Evolutionary conservation across 225 moss, liverwort and hornwort genomes (phyloP).

Genomic region (Sphagnum contortum): DNA sequence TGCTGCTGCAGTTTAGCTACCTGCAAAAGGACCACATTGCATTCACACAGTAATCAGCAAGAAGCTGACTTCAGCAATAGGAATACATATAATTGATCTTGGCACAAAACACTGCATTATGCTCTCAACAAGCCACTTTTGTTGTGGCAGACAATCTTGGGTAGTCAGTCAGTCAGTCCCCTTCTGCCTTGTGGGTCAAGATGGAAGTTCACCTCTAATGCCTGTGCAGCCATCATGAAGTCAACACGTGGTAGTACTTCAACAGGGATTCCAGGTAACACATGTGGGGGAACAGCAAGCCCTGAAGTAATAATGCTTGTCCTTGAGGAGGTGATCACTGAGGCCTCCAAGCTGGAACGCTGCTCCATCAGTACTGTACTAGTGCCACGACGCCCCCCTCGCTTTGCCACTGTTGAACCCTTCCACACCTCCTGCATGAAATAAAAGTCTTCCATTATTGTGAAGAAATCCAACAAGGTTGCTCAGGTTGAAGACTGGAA

Average conservation of each 20-base stretch:
- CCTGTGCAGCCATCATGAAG: conserved; percentile 28
- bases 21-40: too few relatives aligned
- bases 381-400: conserved; percentile 38
- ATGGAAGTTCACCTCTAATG: conserved; percentile 22
- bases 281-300: conserved; percentile 22
- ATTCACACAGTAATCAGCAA: too few relatives aligned
- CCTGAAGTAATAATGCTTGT: conserved; percentile 2
- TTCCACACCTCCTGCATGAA: conserved; percentile 49
- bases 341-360: conserved; percentile 38
- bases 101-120: too few relatives aligned
- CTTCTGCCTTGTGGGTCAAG: too few relatives aligned
- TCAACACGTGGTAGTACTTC: conserved; percentile 38
- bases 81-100: too few relatives aligned
- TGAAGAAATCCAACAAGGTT: too few relatives aligned
- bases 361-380: conserved; percentile 14
- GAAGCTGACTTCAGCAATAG: too few relatives aligned
- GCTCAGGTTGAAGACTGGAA: too few relatives aligned
- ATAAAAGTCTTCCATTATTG: too few relatives aligned
- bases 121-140: too few relatives aligned
- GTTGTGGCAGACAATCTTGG: neutral
- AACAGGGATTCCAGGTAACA: conserved; percentile 17
- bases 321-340: neutral
- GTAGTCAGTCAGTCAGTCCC: conserved; percentile 1
- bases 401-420: conserved; percentile 42
- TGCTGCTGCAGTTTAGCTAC: conserved; percentile 12